A percentile compares a stretch with the other conserved stretches of the same genome.
phyloP scores from a whole-genome alignment of 352 stramenopile species.

The Albugo candida region DNA sequence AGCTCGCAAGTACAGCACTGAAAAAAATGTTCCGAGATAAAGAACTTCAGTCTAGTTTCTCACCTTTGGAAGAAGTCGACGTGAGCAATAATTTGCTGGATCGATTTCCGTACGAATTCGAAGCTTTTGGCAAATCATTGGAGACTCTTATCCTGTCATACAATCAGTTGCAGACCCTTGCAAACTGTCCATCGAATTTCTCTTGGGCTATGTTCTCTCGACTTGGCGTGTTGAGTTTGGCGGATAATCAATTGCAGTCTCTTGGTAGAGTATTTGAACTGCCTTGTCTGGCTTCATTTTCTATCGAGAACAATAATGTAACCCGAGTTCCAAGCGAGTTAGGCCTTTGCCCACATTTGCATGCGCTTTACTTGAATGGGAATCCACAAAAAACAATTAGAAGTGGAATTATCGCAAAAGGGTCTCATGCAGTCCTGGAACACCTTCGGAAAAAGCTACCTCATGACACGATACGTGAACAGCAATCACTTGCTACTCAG shows the following conservation, averaged over 20 bases:
- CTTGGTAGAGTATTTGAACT: slow-evolving; percentile 41
- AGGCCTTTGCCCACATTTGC: slow-evolving; percentile 34
- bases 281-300: slow-evolving; percentile 39
- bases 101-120: slow-evolving; percentile 18
- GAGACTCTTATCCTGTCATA: slow-evolving; percentile 47
- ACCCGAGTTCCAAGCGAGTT: slow-evolving; percentile 36
- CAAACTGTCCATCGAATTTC: slow-evolving; percentile 31
- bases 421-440: slow-evolving; percentile 40
- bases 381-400: slow-evolving; percentile 72
- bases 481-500: neutral
- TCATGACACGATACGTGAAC: neutral
- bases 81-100: slow-evolving; percentile 44
- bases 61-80: slow-evolving; percentile 33
- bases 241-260: slow-evolving; percentile 45
- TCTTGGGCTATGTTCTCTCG: slow-evolving; percentile 9
- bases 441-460: slow-evolving; percentile 73
- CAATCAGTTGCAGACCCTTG: slow-evolving; percentile 56
- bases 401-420: slow-evolving; percentile 47
- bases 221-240: slow-evolving; percentile 38
- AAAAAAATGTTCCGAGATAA: slow-evolving; percentile 18
- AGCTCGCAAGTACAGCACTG: slow-evolving; percentile 24
- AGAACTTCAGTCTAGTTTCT: slow-evolving; percentile 15
- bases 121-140: neutral
- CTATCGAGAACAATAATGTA: slow-evolving; percentile 75
- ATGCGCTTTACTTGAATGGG: slow-evolving; percentile 62